Conservation (phyloP, 129 eudicot species). For the Sambucus nigra region DNA sequence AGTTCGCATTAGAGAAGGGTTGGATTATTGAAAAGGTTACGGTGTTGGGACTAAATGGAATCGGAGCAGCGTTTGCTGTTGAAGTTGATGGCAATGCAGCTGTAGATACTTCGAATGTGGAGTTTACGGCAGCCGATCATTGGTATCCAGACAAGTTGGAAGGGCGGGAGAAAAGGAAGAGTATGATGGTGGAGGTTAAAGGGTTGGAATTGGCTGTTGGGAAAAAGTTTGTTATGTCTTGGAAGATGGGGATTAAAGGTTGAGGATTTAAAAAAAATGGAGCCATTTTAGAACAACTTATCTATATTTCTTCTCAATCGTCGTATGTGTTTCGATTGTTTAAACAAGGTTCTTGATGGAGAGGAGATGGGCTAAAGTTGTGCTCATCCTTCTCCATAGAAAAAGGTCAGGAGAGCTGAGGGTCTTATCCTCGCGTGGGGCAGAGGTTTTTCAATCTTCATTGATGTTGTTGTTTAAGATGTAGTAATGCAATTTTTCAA, state of each 20-base stretch:
- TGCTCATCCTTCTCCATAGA: slow-evolving; percentile 20
- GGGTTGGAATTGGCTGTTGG: slow-evolving; percentile 82
- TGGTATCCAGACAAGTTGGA: slow-evolving; percentile 24
- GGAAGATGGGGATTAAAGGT: slow-evolving; percentile 50
- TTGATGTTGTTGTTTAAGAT: background rate
- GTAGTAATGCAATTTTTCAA: background rate
- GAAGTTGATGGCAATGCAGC: slow-evolving; percentile 44
- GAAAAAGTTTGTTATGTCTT: slow-evolving; percentile 51
- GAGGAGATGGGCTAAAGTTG: slow-evolving; percentile 19
- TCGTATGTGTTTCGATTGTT: background rate
- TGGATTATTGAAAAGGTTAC: slow-evolving; percentile 59
- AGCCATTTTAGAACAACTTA: background rate
- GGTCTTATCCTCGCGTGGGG: background rate
- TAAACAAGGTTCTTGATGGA: background rate
- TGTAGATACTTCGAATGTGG: slow-evolving; percentile 36
- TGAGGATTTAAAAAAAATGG: slow-evolving; percentile 4
- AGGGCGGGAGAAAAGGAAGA: slow-evolving; percentile 31
- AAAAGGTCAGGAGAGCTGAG: slow-evolving; percentile 7
- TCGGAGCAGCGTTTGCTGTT: slow-evolving; percentile 20
- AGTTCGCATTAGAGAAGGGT: slow-evolving; percentile 63
- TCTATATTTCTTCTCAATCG: background rate
- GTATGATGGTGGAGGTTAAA: slow-evolving; percentile 64
- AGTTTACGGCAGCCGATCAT: slow-evolving; percentile 33
- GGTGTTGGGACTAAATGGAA: slow-evolving; percentile 57
- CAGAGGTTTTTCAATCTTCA: background rate